Evolutionary conservation across 176 grass and related monocot species (phyloP).

Genomic region (Hordeum marinum): DNA sequence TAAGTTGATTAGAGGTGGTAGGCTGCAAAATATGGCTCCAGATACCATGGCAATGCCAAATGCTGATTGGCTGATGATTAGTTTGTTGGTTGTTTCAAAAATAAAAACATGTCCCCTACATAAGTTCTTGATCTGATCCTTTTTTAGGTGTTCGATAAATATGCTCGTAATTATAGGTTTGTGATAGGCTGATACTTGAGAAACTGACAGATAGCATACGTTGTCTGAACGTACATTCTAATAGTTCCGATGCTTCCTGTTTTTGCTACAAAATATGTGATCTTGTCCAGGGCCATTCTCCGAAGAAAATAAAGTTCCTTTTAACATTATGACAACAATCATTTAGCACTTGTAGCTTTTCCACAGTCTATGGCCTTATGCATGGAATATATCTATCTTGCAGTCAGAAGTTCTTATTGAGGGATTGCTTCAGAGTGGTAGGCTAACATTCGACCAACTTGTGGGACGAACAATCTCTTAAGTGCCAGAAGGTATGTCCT

Average conservation of each 20-base stretch:
- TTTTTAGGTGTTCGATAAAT: not conserved
- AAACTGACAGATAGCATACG: not conserved
- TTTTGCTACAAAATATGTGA: not conserved
- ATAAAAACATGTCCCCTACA: not conserved
- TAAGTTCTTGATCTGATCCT: slow-evolving; percentile 12
- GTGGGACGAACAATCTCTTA: slow-evolving; percentile 46
- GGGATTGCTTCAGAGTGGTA: slow-evolving; percentile 78
- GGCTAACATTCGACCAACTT: slow-evolving; percentile 86
- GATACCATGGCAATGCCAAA: not conserved
- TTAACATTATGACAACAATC: not conserved
- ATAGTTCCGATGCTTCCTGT: not conserved
- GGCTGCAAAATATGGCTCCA: too few species aligned
- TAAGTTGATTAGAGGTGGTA: not conserved
- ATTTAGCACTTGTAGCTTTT: not conserved
- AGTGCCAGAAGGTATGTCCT: slow-evolving; percentile 7
- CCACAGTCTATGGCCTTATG: slow-evolving; percentile 20
- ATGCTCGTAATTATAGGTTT: not conserved
- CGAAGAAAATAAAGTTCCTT: not conserved
- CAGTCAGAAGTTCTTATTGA: slow-evolving; percentile 74
- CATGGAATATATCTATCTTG: slow-evolving; percentile 24
- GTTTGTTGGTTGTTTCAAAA: slow-evolving; percentile 13
- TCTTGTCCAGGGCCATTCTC: not conserved
- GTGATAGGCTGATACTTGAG: not conserved
- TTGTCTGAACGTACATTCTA: not conserved
- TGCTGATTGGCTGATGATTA: not conserved